A percentile compares a stretch with the other conserved stretches of the same genome.
Conservation (phyloP, 805 yeast species). For the Candida sanyiensis region DNA sequence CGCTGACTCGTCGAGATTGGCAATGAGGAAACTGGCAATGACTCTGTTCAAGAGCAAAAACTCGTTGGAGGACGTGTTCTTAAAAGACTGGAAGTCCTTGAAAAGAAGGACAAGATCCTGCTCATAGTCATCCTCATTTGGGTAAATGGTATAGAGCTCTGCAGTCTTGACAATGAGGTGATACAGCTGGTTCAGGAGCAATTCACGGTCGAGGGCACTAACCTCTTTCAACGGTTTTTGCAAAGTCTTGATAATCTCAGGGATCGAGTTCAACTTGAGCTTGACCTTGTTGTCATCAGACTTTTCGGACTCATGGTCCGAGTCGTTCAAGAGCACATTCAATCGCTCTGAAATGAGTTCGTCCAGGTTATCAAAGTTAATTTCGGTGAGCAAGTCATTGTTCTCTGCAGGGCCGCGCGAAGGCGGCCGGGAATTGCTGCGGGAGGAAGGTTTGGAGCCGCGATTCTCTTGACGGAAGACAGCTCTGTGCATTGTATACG, state of each 20-base stretch:
- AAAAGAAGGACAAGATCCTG: conserved; percentile 16
- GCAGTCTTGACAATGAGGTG: conserved; percentile 19
- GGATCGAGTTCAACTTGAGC: conserved; percentile 20
- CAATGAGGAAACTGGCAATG: conserved; percentile 20
- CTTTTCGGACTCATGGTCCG: conserved; percentile 2
- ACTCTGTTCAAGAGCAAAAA: conserved; percentile 13
- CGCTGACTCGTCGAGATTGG: conserved; percentile 22
- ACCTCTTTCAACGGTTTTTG: conserved; percentile 19
- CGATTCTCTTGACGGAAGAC: conserved; percentile 3
- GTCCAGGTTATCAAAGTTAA: conserved; percentile 24
- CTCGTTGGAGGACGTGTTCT: conserved; percentile 14
- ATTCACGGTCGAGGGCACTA: conserved; percentile 21
- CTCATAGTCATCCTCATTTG: conserved; percentile 15
- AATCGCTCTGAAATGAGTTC: conserved; percentile 21
- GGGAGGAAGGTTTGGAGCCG: conserved; percentile 3
- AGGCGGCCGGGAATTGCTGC: conserved; percentile 11
- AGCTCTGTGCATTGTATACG: conserved; percentile 4
- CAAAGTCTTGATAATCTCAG: conserved; percentile 19
- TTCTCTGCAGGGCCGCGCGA: conserved; percentile 17
- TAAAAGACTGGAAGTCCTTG: conserved; percentile 17
- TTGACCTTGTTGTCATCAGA: conserved; percentile 11
- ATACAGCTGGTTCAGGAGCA: conserved; percentile 23
- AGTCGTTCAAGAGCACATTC: conserved; percentile 15
- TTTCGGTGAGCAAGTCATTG: conserved; percentile 18
- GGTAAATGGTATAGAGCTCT: conserved; percentile 12